Conservation (phyloP, 1,284 basidiomycete genomes). For the Melampsora larici-populina region DNA sequence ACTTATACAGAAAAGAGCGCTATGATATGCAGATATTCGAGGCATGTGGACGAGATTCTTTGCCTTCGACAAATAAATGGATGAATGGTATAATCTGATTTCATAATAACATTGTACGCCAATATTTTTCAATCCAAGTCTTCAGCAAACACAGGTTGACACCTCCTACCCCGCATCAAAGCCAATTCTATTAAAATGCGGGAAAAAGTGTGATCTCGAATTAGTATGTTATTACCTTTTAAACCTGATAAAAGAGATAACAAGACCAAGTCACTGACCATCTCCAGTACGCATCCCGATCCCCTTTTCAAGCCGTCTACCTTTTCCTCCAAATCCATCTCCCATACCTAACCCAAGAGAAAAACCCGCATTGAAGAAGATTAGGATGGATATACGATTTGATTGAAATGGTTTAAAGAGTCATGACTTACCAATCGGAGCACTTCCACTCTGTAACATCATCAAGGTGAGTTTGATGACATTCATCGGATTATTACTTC, state of each 20-base stretch:
- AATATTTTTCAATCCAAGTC: conserved; percentile 10
- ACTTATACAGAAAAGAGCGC: no score
- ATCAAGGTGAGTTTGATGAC: conserved; percentile 51
- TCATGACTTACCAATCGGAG: conserved; percentile 39
- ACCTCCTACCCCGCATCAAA: conserved; percentile 32
- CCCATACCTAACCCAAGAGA: conserved; percentile 49
- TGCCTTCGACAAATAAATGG: no score
- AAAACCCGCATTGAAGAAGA: neutral
- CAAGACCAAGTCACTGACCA: neutral
- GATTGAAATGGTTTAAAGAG: neutral
- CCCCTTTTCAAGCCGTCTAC: conserved; percentile 51
- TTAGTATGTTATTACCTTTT: neutral
- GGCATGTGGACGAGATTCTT: no score
- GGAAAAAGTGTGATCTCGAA: neutral
- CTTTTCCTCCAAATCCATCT: conserved; percentile 51
- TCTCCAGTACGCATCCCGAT: conserved; percentile 48
- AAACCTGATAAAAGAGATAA: neutral
- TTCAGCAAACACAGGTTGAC: conserved; percentile 18
- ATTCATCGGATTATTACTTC: conserved; percentile 53
- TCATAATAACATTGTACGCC: no score
- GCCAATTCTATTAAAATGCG: conserved; percentile 23
- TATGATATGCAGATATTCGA: no score
- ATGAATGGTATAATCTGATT: no score
- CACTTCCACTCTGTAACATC: conserved; percentile 48
- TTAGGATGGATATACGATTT: neutral